phyloP scores from a whole-genome alignment of 1,284 basidiomycete species.

The Wolfiporia cocos region DNA sequence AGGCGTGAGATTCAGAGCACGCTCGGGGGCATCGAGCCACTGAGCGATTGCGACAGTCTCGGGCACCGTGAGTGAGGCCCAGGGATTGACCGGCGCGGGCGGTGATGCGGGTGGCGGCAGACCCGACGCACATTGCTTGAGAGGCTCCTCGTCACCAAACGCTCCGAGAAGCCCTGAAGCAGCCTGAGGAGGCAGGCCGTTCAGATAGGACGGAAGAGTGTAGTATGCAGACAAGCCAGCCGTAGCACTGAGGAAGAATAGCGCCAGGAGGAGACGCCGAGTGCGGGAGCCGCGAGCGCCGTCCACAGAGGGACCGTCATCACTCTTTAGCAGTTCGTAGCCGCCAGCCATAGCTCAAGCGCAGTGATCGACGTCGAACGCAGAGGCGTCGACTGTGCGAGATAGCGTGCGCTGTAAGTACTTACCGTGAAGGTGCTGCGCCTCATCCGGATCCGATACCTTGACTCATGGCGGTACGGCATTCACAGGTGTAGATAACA shows the following conservation, averaged over 20 bases:
- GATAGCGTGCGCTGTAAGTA: too few relatives aligned
- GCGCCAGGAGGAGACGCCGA: conserved; percentile 11
- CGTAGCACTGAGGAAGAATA: conserved; percentile 13
- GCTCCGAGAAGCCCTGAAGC: background rate
- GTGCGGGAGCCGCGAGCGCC: conserved; percentile 4
- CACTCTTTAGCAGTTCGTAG: conserved; percentile 18
- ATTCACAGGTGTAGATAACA: too few relatives aligned
- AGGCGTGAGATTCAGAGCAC: conserved; percentile 42
- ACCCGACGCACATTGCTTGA: conserved; percentile 29
- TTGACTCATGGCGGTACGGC: too few relatives aligned
- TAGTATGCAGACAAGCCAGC: conserved; percentile 16
- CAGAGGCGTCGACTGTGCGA: too few relatives aligned
- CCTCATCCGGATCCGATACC: too few relatives aligned
- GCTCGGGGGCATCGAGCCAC: conserved; percentile 41
- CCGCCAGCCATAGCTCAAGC: conserved; percentile 11
- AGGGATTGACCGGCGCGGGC: conserved; percentile 39
- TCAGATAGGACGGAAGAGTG: conserved; percentile 10
- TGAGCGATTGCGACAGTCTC: conserved; percentile 38
- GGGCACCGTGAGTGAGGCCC: conserved; percentile 38
- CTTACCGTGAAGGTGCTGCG: too few relatives aligned
- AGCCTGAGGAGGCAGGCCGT: conserved; percentile 4
- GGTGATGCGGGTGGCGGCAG: conserved; percentile 29
- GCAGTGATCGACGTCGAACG: background rate
- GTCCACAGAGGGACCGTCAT: conserved; percentile 3
- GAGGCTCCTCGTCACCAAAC: conserved; percentile 4